Conservation (phyloP, 2,329 filamentous ascomycete genomes). For the Fusarium sp. region DNA sequence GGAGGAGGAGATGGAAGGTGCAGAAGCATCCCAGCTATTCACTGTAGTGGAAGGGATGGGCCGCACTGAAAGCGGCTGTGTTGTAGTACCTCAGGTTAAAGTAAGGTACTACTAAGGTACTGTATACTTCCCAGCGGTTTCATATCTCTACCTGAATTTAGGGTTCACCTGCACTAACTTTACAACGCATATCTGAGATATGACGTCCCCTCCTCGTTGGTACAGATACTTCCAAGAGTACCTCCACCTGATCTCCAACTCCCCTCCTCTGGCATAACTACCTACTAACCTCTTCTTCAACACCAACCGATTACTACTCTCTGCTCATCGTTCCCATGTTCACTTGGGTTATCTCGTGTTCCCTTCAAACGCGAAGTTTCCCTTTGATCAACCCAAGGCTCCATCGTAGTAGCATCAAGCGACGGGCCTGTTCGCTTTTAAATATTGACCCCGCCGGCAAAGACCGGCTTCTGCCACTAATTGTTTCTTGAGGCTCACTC, state of each 20-base stretch:
- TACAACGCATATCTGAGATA: constrained; percentile 1
- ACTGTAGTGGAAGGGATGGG: too few species aligned
- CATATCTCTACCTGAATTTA: not conserved
- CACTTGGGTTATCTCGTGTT: not conserved
- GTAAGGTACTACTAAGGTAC: too few species aligned
- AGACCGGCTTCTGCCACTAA: constrained; percentile 17
- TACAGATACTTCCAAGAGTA: constrained; percentile 23
- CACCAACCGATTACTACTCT: constrained; percentile 12
- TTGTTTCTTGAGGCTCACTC: not conserved
- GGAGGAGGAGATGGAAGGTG: not conserved
- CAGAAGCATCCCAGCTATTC: not conserved
- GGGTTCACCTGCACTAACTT: constrained; percentile 6
- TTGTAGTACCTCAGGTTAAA: too few species aligned
- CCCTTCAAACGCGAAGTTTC: not conserved
- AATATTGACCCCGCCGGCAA: constrained; percentile 21
- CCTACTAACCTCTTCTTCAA: constrained; percentile 18
- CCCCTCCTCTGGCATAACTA: constrained; percentile 2
- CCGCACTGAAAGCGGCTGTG: not conserved
- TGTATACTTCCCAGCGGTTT: constrained; percentile 15
- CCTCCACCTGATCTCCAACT: constrained; percentile 10
- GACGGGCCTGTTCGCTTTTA: not conserved
- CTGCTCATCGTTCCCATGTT: not conserved
- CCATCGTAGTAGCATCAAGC: constrained; percentile 4
- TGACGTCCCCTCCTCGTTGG: constrained; percentile 25
- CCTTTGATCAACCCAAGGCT: not conserved